Evolutionary conservation across 2,329 filamentous ascomycete genomes (phyloP), one percentile per base, ranked within the genome.

Genomic region (Cryphonectria naterciae): DNA sequence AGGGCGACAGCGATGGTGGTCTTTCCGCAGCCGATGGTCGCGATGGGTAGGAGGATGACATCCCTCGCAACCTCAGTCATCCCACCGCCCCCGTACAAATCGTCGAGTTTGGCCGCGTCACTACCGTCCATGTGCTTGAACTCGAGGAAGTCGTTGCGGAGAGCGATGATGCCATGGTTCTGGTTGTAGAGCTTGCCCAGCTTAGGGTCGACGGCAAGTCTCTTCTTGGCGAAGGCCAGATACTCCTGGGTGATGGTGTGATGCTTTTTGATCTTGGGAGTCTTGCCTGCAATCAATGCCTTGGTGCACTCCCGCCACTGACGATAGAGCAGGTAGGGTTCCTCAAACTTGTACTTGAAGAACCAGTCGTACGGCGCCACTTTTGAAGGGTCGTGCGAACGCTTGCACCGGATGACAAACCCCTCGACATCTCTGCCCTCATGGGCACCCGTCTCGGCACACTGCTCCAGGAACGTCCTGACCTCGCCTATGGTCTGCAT

Each of bases 311-410:
- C 96, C 73, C 96, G 91, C 96, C 96, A 99, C 83, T 99, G 96
- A 35, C 96, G 91, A 82, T 98, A 99, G 94, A 99, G 97, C 72
- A 99, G 84, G 79, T 99, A 99, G 0, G 96, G 96, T 82, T 99
- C 96, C 78, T 99, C 96, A 72, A 99, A 99, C 83, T 99, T 99
- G 88, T 95, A 99, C 82, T 99, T 99, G 90, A 99, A 99, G 82
- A 99, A 99, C 96, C 96, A 99, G 80, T 99, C 95, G n/a, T 88
- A 83, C 79, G 91, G 96, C 0, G 88, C 87, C 1, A 80, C 80
- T 19, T 80, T 78, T 1, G 81, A 82, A 0, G 84, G 83, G 39
- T 89, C 81, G n/a, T 81, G 78, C 22, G 86, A 83, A 84, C 85
- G 90, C 83, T 89, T 93, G 87, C 96, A 98, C 69, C 96, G 91